These are phyloP conservation scores for Thelephora aurantiotincta DNA, from an alignment of 768 basidiomycete species.

Conservation along the genomic window DNA sequence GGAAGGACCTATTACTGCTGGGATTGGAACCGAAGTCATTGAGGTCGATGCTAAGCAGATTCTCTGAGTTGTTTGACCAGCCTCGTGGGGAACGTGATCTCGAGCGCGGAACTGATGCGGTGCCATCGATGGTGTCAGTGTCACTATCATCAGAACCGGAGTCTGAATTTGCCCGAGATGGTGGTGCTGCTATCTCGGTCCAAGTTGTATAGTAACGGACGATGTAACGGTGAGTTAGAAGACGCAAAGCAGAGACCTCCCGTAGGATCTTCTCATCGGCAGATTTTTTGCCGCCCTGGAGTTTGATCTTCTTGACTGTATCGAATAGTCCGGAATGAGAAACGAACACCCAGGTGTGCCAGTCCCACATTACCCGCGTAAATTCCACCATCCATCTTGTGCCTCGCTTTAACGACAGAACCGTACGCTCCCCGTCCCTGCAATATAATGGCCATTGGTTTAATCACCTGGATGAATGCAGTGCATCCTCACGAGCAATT, in stretches of 20 bases:
- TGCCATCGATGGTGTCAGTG: constrained; percentile 28
- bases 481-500: constrained; percentile 42
- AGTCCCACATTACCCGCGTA: constrained; percentile 44
- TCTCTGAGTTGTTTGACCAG: constrained; percentile 12
- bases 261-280: constrained; percentile 77
- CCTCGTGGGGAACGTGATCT: constrained; percentile 17
- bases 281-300: constrained; percentile 49
- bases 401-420: constrained; percentile 88
- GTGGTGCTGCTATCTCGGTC: constrained; percentile 58
- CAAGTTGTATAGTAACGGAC: constrained; percentile 88
- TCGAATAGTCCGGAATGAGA: background rate
- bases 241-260: constrained; percentile 81
- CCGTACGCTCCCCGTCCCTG: constrained; percentile 87
- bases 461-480: background rate
- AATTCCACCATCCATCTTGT: constrained; percentile 74
- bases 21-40: constrained; percentile 40
- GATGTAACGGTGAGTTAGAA: constrained; percentile 78
- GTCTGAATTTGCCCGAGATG: constrained; percentile 32
- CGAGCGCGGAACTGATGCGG: constrained; percentile 43
- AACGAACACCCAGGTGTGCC: background rate
- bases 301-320: constrained; percentile 78
- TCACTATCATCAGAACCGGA: constrained; percentile 22
- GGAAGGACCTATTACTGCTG: constrained; percentile 47
- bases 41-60: constrained; percentile 53
- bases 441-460: background rate